Percentiles rank a stretch among this genome's conserved stretches.
These are phyloP conservation scores for Eucalyptus camaldulensis DNA, from an alignment of 345 rosid species.

Conservation along the genomic window DNA sequence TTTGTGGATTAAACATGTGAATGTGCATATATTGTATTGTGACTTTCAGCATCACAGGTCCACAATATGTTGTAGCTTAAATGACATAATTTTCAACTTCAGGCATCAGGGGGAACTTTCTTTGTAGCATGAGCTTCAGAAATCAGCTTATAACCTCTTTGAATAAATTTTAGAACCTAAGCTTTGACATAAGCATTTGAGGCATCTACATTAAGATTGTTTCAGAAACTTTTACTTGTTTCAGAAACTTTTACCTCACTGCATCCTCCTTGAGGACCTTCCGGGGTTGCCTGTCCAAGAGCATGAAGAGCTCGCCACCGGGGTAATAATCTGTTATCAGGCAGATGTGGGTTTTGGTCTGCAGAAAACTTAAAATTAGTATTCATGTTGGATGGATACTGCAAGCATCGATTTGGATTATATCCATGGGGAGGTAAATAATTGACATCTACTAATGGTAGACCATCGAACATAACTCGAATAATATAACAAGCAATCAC, in stretches of 20 bases:
- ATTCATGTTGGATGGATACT: not conserved
- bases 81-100: not conserved
- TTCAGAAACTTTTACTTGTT: conserved; percentile 12
- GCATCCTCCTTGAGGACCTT: conserved; percentile 94
- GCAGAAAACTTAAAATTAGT: conserved; percentile 4
- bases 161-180: not conserved
- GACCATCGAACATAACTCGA: not conserved
- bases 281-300: conserved; percentile 70
- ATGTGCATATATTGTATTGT: not conserved
- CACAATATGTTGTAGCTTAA: not conserved
- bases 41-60: not conserved
- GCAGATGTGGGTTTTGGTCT: conserved; percentile 94
- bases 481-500: not conserved
- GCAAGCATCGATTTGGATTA: not conserved
- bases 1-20: not conserved
- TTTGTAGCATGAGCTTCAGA: not conserved
- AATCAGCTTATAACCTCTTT: not conserved
- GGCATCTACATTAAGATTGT: not conserved
- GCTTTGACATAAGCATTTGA: not conserved
- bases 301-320: conserved; percentile 93
- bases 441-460: not conserved
- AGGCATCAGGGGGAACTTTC: not conserved
- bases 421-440: not conserved
- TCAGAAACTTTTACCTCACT: conserved; percentile 35
- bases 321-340: conserved; percentile 89